Conservation (phyloP, 177 flowering plant species). For the Telopea speciosissima region DNA sequence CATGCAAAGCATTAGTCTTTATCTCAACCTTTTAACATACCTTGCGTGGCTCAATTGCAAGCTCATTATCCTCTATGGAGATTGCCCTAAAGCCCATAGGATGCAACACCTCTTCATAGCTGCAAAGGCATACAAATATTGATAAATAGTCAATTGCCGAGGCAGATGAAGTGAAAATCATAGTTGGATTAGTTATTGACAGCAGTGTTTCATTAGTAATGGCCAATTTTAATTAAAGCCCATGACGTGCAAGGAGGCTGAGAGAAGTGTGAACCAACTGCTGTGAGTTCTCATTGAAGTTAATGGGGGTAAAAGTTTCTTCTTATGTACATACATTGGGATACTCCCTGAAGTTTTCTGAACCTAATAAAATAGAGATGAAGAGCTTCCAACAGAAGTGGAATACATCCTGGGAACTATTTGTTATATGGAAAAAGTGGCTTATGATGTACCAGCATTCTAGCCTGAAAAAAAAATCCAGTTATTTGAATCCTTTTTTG, state of each 20-base stretch:
- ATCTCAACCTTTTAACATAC: slow-evolving; percentile 23
- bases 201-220: neutral
- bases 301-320: too few relatives aligned
- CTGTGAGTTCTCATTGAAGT: neutral
- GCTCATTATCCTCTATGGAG: slow-evolving; percentile 52
- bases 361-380: neutral
- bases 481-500: too few relatives aligned
- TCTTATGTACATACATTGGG: neutral
- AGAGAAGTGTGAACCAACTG: neutral
- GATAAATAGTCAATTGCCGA: neutral
- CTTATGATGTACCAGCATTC: neutral
- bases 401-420: neutral
- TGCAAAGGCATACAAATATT: slow-evolving; percentile 17
- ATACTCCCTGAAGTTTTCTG: neutral
- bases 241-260: neutral
- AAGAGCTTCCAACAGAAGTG: neutral
- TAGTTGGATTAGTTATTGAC: neutral
- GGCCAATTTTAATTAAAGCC: neutral
- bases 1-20: neutral
- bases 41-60: slow-evolving; percentile 56
- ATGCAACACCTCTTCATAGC: slow-evolving; percentile 69
- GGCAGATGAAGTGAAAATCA: neutral
- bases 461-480: too few relatives aligned
- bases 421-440: neutral
- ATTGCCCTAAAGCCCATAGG: slow-evolving; percentile 59